These are phyloP conservation scores for Alternaria arbusti DNA, from an alignment of 2,329 filamentous ascomycete genomes.

Conservation along the genomic window DNA sequence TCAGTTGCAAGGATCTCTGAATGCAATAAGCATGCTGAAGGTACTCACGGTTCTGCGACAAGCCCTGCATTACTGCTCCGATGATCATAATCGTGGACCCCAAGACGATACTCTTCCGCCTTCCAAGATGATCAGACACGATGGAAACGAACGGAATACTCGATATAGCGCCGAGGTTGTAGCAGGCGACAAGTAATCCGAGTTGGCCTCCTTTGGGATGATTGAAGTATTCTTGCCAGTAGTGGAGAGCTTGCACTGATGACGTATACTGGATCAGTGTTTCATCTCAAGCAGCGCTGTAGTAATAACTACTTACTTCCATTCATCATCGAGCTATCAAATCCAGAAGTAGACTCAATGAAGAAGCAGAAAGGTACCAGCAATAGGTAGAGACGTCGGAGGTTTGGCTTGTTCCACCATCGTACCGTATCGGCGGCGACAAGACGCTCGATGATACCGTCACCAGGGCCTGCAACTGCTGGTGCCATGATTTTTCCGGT, in stretches of 20 bases:
- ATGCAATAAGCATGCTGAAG: no score
- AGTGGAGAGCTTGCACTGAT: conserved; percentile 37
- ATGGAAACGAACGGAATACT: conserved; percentile 65
- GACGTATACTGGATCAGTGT: conserved; percentile 46
- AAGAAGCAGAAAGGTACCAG: conserved; percentile 68
- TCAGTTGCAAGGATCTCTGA: background rate
- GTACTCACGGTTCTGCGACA: conserved; percentile 50
- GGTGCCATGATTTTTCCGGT: conserved; percentile 28
- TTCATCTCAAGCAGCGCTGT: background rate
- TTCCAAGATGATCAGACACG: conserved; percentile 62
- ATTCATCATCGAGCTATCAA: conserved; percentile 47
- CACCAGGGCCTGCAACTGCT: conserved; percentile 18
- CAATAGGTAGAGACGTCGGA: conserved; percentile 62
- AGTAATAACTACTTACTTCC: background rate
- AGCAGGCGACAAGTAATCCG: conserved; percentile 65
- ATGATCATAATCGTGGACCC: conserved; percentile 62
- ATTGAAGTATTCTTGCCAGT: conserved; percentile 57
- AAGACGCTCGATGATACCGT: conserved; percentile 41
- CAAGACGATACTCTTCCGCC: conserved; percentile 64
- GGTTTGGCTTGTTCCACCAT: conserved; percentile 67
- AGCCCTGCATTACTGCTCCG: conserved; percentile 64
- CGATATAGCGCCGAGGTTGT: conserved; percentile 65
- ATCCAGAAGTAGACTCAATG: conserved; percentile 67
- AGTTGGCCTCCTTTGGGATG: conserved; percentile 55
- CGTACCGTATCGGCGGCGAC: conserved; percentile 49